Conservation (phyloP, 1,284 basidiomycete genomes). For the Puccinia hordei region DNA sequence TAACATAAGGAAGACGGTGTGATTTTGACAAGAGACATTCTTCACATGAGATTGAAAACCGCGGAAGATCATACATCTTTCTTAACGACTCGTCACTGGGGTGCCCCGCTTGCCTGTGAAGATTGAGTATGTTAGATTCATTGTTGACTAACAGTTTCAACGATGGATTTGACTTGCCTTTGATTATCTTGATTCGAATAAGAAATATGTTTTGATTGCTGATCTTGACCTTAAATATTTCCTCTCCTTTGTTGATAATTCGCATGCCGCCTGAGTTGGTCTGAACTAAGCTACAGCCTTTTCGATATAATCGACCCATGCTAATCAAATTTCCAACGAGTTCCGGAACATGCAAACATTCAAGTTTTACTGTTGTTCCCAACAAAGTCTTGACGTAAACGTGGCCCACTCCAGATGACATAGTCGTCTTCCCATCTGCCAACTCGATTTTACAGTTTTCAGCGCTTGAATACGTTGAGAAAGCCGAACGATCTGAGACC, state of each 20-base stretch:
- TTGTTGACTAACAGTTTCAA: background rate
- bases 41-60: background rate
- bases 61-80: background rate
- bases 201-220: background rate
- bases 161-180: background rate
- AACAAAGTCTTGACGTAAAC: background rate
- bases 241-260: too few relatives aligned
- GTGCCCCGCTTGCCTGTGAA: background rate
- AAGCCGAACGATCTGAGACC: too few relatives aligned
- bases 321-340: background rate
- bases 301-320: background rate
- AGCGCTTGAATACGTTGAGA: background rate
- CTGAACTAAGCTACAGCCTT: too few relatives aligned
- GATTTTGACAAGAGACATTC: background rate
- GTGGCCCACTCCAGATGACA: background rate
- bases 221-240: too few relatives aligned
- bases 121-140: too few relatives aligned
- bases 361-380: background rate
- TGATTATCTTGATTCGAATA: background rate
- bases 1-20: background rate
- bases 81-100: background rate
- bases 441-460: background rate
- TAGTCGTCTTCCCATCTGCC: background rate
- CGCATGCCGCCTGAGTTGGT: too few relatives aligned
- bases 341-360: background rate